phyloP scores from a whole-genome alignment of 768 basidiomycete genomes.

The Mycena capillaripes region DNA sequence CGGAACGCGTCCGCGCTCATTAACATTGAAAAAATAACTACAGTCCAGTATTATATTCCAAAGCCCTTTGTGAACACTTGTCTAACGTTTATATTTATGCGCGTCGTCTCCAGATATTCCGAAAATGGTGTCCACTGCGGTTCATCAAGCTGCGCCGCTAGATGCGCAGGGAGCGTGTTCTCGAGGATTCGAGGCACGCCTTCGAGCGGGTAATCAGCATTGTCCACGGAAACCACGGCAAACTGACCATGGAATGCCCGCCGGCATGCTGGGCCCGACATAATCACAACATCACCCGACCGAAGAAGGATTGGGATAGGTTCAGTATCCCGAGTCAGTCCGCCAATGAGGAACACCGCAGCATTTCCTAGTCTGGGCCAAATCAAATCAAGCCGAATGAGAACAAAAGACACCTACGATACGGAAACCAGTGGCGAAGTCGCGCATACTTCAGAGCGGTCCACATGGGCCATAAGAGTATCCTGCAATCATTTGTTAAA shows the following conservation, averaged over 20 bases:
- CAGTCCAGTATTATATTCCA: too few species aligned
- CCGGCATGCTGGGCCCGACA: constrained; percentile 90
- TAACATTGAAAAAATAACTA: too few species aligned
- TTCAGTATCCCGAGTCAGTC: constrained; percentile 78
- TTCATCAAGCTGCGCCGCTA: constrained; percentile 52
- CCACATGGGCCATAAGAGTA: constrained; percentile 97
- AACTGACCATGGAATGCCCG: constrained; percentile 92
- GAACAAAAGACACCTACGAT: constrained; percentile 70
- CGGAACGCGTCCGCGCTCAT: not conserved
- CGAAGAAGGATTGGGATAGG: constrained; percentile 89
- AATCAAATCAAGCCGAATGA: constrained; percentile 3
- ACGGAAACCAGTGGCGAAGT: constrained; percentile 94
- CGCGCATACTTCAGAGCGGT: constrained; percentile 94
- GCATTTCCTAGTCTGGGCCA: constrained; percentile 84
- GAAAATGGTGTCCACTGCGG: constrained; percentile 73
- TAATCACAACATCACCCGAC: constrained; percentile 92
- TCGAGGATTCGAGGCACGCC: constrained; percentile 93
- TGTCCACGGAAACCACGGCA: not conserved
- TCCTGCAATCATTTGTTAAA: constrained; percentile 61
- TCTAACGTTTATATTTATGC: constrained; percentile 94
- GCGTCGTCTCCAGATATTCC: constrained; percentile 73
- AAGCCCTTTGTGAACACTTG: constrained; percentile 89
- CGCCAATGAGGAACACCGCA: constrained; percentile 92
- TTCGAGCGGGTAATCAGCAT: constrained; percentile 43
- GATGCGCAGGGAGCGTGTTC: constrained; percentile 77